Conservation (phyloP, 2,329 filamentous ascomycete species). For the Ophiocordyceps camponoti-floridani region DNA sequence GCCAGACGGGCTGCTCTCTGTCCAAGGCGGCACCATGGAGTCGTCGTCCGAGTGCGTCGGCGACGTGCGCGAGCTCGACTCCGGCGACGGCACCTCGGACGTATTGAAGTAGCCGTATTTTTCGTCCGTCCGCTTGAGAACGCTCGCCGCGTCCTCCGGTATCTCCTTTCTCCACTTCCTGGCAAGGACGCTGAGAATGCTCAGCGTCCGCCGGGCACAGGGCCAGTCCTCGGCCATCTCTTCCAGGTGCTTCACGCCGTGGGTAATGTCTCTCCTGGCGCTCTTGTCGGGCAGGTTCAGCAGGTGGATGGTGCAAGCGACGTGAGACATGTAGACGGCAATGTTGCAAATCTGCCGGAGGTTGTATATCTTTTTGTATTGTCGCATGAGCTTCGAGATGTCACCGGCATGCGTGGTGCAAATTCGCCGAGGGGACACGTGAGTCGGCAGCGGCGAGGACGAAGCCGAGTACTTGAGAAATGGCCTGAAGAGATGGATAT, state of each 20-base stretch:
- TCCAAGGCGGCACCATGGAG: slow-evolving; percentile 6
- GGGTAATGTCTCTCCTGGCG: slow-evolving; percentile 72
- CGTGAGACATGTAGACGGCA: slow-evolving; percentile 87
- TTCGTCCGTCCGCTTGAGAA: slow-evolving; percentile 61
- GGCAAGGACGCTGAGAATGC: slow-evolving; percentile 68
- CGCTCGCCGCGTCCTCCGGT: slow-evolving; percentile 61
- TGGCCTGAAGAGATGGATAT: slow-evolving; percentile 87
- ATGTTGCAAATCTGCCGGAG: slow-evolving; percentile 91
- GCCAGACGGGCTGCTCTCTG: slow-evolving; percentile 17
- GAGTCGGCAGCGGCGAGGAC: slow-evolving; percentile 65
- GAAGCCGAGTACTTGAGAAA: slow-evolving; percentile 79
- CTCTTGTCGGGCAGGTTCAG: slow-evolving; percentile 88
- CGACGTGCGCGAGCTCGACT: slow-evolving; percentile 14
- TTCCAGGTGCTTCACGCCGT: slow-evolving; percentile 80
- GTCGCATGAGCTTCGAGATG: slow-evolving; percentile 83
- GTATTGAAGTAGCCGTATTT: slow-evolving; percentile 60
- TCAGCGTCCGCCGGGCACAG: slow-evolving; percentile 68
- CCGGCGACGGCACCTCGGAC: slow-evolving; percentile 40
- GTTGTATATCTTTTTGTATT: slow-evolving; percentile 87
- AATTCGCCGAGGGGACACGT: slow-evolving; percentile 78
- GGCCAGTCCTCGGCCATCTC: slow-evolving; percentile 94
- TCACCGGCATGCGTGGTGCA: slow-evolving; percentile 79
- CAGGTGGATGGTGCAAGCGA: slow-evolving; percentile 84
- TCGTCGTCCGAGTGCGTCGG: slow-evolving; percentile 13
- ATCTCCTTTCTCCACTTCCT: slow-evolving; percentile 82